Evolutionary conservation across 2,329 filamentous ascomycete genomes (phyloP).

Genomic region (Monosporascus sp.): DNA sequence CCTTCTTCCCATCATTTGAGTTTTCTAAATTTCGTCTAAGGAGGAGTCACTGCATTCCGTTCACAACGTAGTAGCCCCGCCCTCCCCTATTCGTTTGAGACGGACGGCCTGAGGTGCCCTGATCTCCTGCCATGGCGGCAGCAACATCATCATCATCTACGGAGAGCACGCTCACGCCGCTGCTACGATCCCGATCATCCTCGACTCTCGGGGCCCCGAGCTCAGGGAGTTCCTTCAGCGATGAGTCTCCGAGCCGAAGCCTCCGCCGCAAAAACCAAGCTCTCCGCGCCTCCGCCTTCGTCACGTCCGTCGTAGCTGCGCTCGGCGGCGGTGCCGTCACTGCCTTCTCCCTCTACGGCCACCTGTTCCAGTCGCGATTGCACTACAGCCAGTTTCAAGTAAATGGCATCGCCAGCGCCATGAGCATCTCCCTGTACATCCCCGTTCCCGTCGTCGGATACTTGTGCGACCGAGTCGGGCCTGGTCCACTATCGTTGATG

Average conservation of each 20-base stretch:
- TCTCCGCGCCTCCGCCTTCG: constrained; percentile 43
- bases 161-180: constrained; percentile 21
- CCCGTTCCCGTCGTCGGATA: constrained; percentile 88
- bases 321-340: constrained; percentile 89
- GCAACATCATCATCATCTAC: neutral
- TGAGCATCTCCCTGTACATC: constrained; percentile 83
- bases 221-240: constrained; percentile 21
- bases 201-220: constrained; percentile 22
- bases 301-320: constrained; percentile 48
- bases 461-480: constrained; percentile 82
- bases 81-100: no score
- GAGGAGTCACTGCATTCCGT: no score
- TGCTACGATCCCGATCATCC: constrained; percentile 22
- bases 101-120: no score
- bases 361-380: constrained; percentile 78
- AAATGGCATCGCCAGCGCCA: constrained; percentile 79
- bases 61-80: no score
- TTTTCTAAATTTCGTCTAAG: no score
- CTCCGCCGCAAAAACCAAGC: constrained; percentile 18
- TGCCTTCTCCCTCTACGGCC: constrained; percentile 90
- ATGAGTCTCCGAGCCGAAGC: constrained; percentile 16
- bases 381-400: constrained; percentile 89
- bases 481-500: constrained; percentile 67
- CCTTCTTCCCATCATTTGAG: no score
- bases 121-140: no score